Base-by-base conservation (phyloP, 306 rosid species). In the Cyamopsis tetragonoloba region DNA sequence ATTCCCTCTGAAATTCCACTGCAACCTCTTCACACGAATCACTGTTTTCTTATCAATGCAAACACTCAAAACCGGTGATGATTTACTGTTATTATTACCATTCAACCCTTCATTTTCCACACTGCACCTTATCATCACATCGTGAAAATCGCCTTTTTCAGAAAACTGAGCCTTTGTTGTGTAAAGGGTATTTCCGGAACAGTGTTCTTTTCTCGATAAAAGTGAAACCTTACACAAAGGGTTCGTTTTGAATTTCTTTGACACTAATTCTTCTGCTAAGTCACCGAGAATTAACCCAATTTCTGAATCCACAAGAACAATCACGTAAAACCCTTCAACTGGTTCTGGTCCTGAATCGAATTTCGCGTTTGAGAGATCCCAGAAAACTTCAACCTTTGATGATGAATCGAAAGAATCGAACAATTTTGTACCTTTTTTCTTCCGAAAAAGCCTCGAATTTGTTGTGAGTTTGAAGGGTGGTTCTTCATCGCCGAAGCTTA, bases 1-100 rank as follows among this genome's bases (percentile, higher is more conserved):
- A 24, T 93, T 93, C 6, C 99, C 99, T 49, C 99, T 80, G 53
- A 93, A 93, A 83, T 90, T 93, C 99, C 99, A 93, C 58, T 85
- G 87, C 68, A 93, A 55, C 69, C 96, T 84, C 90, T 90, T 93
- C 50, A 93, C 99, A 3, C 88, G 81, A 28, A 88, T 85, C 79
- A 86, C 99, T 6, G 83, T 87, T 77, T 83, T 93, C 71, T 84
- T 85, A 30, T 93, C 99, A 47, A 93, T 83, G 7, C 82, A 79
- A 10, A 93, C 96, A 0, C 80, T 68, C 1, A 93, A 19, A 72
- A 71, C 88, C 1, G 89, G 87, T 4, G 75, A 31, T 48, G n/a
- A n/a, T n/a, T n/a, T n/a, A n/a, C n/a, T n/a, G n/a, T n/a, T n/a
- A n/a, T n/a, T n/a, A n/a, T n/a, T n/a, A n/a, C n/a, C n/a, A n/a